These are phyloP conservation scores for Dactylellina sp. DNA, from an alignment of 2,329 filamentous ascomycete genomes.

Conservation along the genomic window DNA sequence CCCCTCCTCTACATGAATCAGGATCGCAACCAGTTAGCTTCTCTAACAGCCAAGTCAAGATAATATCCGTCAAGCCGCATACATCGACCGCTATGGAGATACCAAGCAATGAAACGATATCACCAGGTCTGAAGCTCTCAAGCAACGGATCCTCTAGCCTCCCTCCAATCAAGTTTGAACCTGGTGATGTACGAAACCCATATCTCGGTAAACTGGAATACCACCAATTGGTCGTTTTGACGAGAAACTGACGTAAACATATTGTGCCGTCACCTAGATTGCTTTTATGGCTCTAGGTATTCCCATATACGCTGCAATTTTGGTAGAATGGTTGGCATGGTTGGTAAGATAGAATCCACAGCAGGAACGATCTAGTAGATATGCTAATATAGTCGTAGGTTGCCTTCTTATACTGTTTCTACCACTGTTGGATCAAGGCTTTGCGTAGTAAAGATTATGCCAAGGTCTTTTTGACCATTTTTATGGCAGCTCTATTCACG, in stretches of 20 bases:
- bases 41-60: too few relatives aligned
- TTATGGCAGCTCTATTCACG: slow-evolving; percentile 81
- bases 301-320: slow-evolving; percentile 57
- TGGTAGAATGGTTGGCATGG: slow-evolving; percentile 95
- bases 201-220: background rate
- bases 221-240: background rate
- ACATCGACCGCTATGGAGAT: too few relatives aligned
- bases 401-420: slow-evolving; percentile 85
- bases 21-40: too few relatives aligned
- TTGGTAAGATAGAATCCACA: slow-evolving; percentile 65
- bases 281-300: slow-evolving; percentile 32
- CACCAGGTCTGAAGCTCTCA: too few relatives aligned
- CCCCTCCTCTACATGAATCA: too few relatives aligned
- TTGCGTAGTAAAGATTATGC: slow-evolving; percentile 90
- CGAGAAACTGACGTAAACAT: background rate
- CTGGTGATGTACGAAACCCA: slow-evolving; percentile 32
- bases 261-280: slow-evolving; percentile 32
- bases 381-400: slow-evolving; percentile 63
- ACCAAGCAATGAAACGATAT: too few relatives aligned
- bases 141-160: background rate
- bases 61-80: too few relatives aligned
- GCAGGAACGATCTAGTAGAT: background rate
- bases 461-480: slow-evolving; percentile 78
- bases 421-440: slow-evolving; percentile 75
- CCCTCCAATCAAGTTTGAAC: slow-evolving; percentile 15